Percentiles rank a stretch among this genome's conserved stretches.
phyloP scores from a whole-genome alignment of 208 protist species.

The Wallacemonas collosoma region DNA sequence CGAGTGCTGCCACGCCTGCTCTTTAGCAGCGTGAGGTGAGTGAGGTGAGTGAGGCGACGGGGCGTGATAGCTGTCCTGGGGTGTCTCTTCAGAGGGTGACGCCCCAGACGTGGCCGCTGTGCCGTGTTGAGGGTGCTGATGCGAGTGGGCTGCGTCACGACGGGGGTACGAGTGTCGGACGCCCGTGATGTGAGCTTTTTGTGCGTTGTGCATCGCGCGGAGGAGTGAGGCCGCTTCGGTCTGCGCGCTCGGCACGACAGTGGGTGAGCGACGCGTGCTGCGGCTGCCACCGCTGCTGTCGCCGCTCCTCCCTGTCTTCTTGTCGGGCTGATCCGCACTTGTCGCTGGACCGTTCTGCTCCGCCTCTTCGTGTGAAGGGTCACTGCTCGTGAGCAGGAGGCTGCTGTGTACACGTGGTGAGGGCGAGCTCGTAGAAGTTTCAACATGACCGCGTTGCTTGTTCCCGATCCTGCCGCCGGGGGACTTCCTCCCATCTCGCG shows the following conservation, averaged over 20 bases:
- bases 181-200: background rate
- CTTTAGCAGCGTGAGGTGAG: background rate
- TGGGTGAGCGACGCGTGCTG: slow-evolving; percentile 12
- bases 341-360: background rate
- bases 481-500: no score
- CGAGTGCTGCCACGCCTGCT: background rate
- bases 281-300: background rate
- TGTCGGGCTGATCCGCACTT: background rate
- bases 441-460: background rate
- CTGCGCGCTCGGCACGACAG: slow-evolving; percentile 10
- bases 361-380: slow-evolving; percentile 2
- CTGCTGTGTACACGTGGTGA: slow-evolving; percentile 16
- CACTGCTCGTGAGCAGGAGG: slow-evolving; percentile 9
- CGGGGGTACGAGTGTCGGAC: slow-evolving; percentile 6
- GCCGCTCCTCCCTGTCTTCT: background rate
- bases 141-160: background rate
- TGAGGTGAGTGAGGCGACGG: background rate
- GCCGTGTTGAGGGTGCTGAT: no score
- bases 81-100: no score
- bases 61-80: no score
- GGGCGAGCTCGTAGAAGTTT: slow-evolving; percentile 7
- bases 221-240: background rate
- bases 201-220: slow-evolving; percentile 10
- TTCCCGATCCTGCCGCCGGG: no score
- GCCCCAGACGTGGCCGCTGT: no score